Conservation (phyloP, 176 grass and related monocot species). For the Avena insularis region DNA sequence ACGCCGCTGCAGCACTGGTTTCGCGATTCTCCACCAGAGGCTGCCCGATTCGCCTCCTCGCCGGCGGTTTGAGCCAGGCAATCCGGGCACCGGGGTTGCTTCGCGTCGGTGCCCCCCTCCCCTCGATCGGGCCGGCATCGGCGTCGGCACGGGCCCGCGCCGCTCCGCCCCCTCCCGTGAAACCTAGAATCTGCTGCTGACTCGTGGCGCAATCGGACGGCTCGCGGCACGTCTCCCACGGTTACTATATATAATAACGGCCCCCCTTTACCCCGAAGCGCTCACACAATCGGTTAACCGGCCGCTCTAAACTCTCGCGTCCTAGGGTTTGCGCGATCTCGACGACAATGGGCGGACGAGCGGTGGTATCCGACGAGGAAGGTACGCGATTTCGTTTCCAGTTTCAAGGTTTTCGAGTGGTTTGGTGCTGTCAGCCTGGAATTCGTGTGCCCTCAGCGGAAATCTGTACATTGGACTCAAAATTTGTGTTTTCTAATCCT, state of each 20-base stretch:
- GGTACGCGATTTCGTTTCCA: constrained; percentile 41
- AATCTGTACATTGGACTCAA: neutral
- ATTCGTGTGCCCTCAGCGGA: neutral
- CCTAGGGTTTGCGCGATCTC: constrained; percentile 55
- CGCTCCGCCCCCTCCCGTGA: neutral
- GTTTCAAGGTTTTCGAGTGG: neutral
- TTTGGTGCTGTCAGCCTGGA: neutral
- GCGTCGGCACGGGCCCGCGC: neutral
- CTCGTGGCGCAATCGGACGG: constrained; percentile 14
- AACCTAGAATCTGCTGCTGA: constrained; percentile 28
- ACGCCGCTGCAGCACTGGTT: neutral
- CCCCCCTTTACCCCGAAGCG: neutral
- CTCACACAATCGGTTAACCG: constrained; percentile 10
- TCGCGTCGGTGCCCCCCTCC: neutral
- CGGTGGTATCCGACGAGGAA: constrained; percentile 83
- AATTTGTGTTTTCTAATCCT: constrained; percentile 27
- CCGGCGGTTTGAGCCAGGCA: neutral
- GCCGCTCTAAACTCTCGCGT: neutral
- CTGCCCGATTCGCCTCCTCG: constrained; percentile 18
- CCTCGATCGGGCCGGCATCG: neutral
- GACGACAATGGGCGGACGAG: constrained; percentile 58
- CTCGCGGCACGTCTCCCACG: neutral
- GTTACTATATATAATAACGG: constrained; percentile 4
- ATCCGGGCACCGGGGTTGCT: neutral
- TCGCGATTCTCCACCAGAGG: neutral